A percentile compares a stretch with the other conserved stretches of the same genome.
Evolutionary conservation across 257 asterid genomes (phyloP).

Genomic region (Agastache rugosa): DNA sequence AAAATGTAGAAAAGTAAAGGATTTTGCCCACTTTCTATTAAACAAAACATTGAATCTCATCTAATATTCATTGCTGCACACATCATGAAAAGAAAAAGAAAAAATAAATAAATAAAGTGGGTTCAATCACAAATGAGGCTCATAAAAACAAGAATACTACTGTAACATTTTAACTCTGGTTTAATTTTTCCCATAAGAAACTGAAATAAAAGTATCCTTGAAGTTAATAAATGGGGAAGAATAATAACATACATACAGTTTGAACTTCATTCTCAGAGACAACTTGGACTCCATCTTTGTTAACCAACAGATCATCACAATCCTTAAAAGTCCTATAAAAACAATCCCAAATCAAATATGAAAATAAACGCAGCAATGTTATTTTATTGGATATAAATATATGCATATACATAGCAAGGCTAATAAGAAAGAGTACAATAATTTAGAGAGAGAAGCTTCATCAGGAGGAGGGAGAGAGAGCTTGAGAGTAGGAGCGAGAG

Average conservation of each 20-base stretch:
- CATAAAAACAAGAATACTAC: neutral
- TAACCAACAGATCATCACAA: slow-evolving; percentile 96
- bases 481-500: slow-evolving; percentile 68
- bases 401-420: too few species aligned
- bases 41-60: neutral
- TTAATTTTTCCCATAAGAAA: neutral
- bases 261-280: slow-evolving; percentile 72
- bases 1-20: neutral
- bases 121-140: neutral
- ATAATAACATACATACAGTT: slow-evolving; percentile 52
- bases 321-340: slow-evolving; percentile 68
- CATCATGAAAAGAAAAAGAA: neutral
- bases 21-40: slow-evolving; percentile 4
- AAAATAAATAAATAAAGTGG: neutral
- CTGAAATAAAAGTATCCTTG: neutral
- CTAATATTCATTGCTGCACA: neutral
- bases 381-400: too few species aligned
- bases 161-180: too few species aligned
- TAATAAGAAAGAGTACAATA: slow-evolving; percentile 54
- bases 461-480: slow-evolving; percentile 90
- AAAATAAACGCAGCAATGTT: too few species aligned
- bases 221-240: neutral
- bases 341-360: neutral
- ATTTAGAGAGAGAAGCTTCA: slow-evolving; percentile 70
- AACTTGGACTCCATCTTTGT: slow-evolving; percentile 84